Evolutionary conservation across 1,284 basidiomycete genomes (phyloP), one percentile per base, ranked within the genome.

Genomic region (Rhodotorula sp.): DNA sequence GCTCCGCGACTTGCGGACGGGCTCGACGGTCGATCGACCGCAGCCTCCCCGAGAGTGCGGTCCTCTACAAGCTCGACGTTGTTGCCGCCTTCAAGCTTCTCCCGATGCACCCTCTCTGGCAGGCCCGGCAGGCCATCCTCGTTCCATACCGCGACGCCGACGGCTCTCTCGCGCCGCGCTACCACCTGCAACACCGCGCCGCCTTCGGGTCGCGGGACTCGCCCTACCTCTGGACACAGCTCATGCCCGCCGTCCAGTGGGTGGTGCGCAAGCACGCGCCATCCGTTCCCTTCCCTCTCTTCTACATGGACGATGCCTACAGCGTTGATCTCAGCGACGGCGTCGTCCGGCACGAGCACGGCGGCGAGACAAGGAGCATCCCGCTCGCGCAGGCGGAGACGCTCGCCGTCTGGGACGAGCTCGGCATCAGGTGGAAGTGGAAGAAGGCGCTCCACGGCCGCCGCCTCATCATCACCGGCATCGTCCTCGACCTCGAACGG

Each of bases 291-390:
- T 9, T 2, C 32, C 63, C 63, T 1, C 29, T 50, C 25, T 15
- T 25, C 25, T 64, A 64, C 63, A 64, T 64, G 63, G 63, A 64
- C 63, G 55, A 64, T 34, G 32, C 9, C 9, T 64, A 37, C 44
- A 39, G 36, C n/a, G 32, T 64, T 46, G 63, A 64, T 55, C 8
- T 37, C 6, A 27, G 27, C 22, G 63, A 55, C 1, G 7, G 19
- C 6, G 27, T 17, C 21, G 36, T 19, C 1, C n/a, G 1, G 36
- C 19, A 29, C n/a, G 25, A 8, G 27, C 53, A 29, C 22, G 50
- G 19, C 12, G 36, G 50, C 34, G 37, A 29, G 25, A 1, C 13
- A 3, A 7, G 25, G 10, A 0, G 5, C 5, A 2, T 64, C 21
- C 62, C 62, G 29, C 1, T 13, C 36, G 27, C 34, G n/a, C 62